These are phyloP conservation scores for Cladobotryum protrusum DNA, from an alignment of 2,329 filamentous ascomycete species.

Conservation along the genomic window DNA sequence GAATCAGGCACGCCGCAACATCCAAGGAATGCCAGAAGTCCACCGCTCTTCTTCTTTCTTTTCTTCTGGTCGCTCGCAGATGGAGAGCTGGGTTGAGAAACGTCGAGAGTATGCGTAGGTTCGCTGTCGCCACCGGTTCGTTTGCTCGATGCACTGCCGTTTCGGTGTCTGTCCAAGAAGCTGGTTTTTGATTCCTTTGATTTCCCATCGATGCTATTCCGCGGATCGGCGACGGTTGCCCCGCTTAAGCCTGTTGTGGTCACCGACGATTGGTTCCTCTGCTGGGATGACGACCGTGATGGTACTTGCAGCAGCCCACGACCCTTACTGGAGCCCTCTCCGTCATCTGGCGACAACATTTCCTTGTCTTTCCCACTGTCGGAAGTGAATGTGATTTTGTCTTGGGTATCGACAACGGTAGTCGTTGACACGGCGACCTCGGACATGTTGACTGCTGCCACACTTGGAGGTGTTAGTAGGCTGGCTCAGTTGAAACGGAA, in stretches of 20 bases:
- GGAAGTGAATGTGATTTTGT: conserved; percentile 27
- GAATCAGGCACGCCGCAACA: conserved; percentile 62
- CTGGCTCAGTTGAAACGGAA: neutral
- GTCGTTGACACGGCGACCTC: conserved; percentile 23
- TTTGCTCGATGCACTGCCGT: conserved; percentile 63
- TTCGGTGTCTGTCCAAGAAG: conserved; percentile 56
- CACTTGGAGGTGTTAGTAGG: conserved; percentile 3
- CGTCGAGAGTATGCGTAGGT: conserved; percentile 42
- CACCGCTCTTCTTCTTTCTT: conserved; percentile 49
- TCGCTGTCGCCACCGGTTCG: conserved; percentile 50
- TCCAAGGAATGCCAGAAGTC: conserved; percentile 55
- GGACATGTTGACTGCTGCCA: conserved; percentile 24
- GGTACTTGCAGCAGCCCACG: conserved; percentile 51
- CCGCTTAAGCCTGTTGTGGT: conserved; percentile 56
- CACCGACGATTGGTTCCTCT: conserved; percentile 51
- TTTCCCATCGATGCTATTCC: conserved; percentile 56
- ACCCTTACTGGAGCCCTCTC: conserved; percentile 40
- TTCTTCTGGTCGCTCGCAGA: conserved; percentile 44
- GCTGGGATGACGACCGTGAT: conserved; percentile 56
- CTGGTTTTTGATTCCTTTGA: conserved; percentile 63
- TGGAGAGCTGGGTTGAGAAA: conserved; percentile 48
- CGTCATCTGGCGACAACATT: conserved; percentile 36
- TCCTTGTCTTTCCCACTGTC: conserved; percentile 41
- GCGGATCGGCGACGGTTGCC: conserved; percentile 51
- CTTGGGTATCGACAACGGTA: conserved; percentile 27